A percentile compares a stretch with the other conserved stretches of the same genome.
Conservation (phyloP, 148 eudicot genomes). For the Rhododendron kiyosumense region DNA sequence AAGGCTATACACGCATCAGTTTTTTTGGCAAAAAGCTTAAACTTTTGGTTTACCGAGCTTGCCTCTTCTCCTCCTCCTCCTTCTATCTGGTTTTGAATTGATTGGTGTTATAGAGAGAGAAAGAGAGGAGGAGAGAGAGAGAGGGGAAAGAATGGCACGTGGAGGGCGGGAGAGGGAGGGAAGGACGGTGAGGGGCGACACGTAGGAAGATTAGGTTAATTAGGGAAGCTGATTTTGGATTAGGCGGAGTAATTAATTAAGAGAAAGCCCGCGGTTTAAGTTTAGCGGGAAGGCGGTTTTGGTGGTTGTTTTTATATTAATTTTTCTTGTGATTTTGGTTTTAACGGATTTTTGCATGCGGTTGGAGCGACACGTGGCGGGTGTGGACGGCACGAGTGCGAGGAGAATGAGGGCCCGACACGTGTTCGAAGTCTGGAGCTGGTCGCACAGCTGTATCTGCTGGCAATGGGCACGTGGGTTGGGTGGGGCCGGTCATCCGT, state of each 20-base stretch:
- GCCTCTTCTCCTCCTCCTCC: background rate
- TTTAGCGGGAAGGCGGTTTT: background rate
- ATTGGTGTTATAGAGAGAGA: background rate
- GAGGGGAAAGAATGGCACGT: conserved; percentile 33
- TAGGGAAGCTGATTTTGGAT: background rate
- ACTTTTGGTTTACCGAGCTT: background rate
- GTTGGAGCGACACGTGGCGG: background rate
- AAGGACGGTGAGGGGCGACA: conserved; percentile 29
- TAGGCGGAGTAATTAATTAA: background rate
- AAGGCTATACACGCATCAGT: background rate
- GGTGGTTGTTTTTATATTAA: background rate
- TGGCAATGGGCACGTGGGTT: background rate
- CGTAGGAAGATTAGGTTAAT: conserved; percentile 18
- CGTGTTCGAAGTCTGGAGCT: background rate
- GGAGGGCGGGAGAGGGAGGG: conserved; percentile 28
- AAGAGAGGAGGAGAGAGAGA: background rate
- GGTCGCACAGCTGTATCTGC: background rate
- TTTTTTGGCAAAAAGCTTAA: background rate
- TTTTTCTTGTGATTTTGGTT: background rate
- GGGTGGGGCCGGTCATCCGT: background rate
- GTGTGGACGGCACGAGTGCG: background rate
- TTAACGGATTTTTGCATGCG: background rate
- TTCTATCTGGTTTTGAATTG: background rate
- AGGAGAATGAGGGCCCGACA: background rate
- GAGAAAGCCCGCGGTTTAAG: background rate